phyloP scores from a whole-genome alignment of 2,329 filamentous ascomycete genomes.

The Fusarium lateritium region DNA sequence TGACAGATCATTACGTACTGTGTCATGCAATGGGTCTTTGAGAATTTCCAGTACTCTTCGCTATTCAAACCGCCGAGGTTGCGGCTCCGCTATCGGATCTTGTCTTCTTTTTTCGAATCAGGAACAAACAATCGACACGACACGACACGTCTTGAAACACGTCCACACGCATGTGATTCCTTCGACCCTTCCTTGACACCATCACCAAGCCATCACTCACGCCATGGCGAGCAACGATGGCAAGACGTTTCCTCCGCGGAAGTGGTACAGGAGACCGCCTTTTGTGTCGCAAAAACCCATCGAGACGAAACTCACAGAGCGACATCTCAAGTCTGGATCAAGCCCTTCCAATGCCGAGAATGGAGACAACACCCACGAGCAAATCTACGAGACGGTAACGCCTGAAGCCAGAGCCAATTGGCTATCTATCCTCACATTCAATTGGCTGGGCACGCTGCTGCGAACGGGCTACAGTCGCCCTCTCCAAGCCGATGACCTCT shows the following conservation, averaged over 20 bases:
- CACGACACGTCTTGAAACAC: background rate
- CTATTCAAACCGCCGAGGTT: background rate
- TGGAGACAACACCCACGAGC: background rate
- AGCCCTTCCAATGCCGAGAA: background rate
- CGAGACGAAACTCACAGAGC: slow-evolving; percentile 33
- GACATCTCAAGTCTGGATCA: background rate
- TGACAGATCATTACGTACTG: background rate
- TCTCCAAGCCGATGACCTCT: slow-evolving; percentile 28
- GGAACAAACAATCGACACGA: background rate
- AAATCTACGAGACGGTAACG: background rate
- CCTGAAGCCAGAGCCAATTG: slow-evolving; percentile 28
- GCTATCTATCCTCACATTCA: slow-evolving; percentile 28
- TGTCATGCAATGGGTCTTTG: background rate
- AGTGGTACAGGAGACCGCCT: slow-evolving; percentile 52
- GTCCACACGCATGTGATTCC: background rate
- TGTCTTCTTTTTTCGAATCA: background rate
- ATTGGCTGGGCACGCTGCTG: slow-evolving; percentile 22
- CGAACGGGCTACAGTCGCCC: slow-evolving; percentile 31
- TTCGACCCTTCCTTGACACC: background rate
- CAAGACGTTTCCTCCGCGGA: slow-evolving; percentile 49
- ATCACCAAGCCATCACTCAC: background rate
- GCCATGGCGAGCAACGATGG: slow-evolving; percentile 46
- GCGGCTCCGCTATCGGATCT: background rate
- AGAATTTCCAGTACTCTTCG: background rate
- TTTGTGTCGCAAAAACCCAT: slow-evolving; percentile 49